Base-by-base conservation (phyloP, 345 rosid genomes). In the Citrus cavaleriei region DNA sequence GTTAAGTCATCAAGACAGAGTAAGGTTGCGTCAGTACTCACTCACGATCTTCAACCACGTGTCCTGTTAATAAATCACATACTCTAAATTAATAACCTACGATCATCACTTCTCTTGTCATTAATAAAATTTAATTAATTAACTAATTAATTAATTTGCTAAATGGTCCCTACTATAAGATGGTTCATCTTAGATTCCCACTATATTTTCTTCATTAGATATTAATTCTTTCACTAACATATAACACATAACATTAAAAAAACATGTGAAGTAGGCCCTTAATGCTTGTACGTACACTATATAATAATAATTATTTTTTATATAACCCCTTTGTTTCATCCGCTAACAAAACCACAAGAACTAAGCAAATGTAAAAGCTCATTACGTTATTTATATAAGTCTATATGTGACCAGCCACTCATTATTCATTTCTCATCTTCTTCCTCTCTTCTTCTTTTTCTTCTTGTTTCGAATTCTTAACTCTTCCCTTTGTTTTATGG, bases 151-250 rank as follows among this genome's bases (percentile, higher is more conserved):
- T 35, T 35, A 0, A 35, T 24, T 3, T 7, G 2, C 34, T 12
- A 59, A 68, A 2, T 32, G 72, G 81, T 66, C 82, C 84, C 75
- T 58, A 55, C 75, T 67, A 25, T 70, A 24, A 64, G 58, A 73
- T 72, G 70, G 75, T 62, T 81, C 75, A 81, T 75, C 64, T 73
- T 71, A 64, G 78, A 81, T 83, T 85, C 81, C 84, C 86, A 83
- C 79, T 72, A 38, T 40, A 6, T 63, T 21, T 64, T 16, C 24
- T 54, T 35, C 8, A 16, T 21, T 54, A 19, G 22, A 8, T 10
- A 76, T 4, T 46, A 13, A 28, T 37, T 40, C 8, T 14, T 59
- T 49, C 21, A 10, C 25, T 65, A 54, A 51, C 18, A 6, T 25
- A 42, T 25, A 58, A 59, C 25, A 51, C 10, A 6, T 19, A 42